Evolutionary conservation across 169 alveolate genomes (phyloP).

Genomic region (Plasmodium inui): DNA sequence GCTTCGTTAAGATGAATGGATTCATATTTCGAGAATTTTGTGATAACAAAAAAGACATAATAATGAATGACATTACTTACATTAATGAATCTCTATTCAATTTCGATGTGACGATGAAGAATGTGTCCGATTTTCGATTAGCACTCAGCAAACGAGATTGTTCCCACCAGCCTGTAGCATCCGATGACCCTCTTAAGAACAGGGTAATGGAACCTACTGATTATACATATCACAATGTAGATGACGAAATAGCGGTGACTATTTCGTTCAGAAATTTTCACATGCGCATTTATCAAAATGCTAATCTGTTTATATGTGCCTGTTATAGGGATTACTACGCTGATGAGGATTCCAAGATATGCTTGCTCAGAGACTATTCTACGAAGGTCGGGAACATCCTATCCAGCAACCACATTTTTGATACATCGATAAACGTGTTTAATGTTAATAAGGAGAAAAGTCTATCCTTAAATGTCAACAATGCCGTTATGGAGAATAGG

Average conservation of each 20-base stretch:
- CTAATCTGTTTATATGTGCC: constrained; percentile 52
- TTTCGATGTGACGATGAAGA: constrained; percentile 62
- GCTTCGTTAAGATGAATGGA: constrained; percentile 24
- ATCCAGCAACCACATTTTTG: background rate
- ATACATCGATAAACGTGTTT: background rate
- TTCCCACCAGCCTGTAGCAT: background rate
- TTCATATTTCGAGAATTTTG: constrained; percentile 41
- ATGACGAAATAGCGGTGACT: constrained; percentile 53
- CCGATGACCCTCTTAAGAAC: background rate
- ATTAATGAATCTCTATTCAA: background rate
- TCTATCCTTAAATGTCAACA: background rate
- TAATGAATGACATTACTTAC: constrained; percentile 20
- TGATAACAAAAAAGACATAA: background rate
- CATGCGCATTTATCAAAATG: background rate
- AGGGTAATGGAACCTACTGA: background rate
- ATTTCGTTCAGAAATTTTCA: constrained; percentile 4
- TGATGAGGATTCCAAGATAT: background rate
- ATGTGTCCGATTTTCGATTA: constrained; percentile 73
- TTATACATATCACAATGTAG: constrained; percentile 42
- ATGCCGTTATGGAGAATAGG: background rate
- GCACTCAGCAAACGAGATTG: background rate
- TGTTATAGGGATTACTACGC: constrained; percentile 24
- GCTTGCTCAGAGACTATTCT: background rate
- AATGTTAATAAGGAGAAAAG: background rate
- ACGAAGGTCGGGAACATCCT: background rate